A percentile compares a stretch with the other conserved stretches of the same genome.
Conservation (phyloP, 805 yeast genomes). For the Candida ficus region DNA sequence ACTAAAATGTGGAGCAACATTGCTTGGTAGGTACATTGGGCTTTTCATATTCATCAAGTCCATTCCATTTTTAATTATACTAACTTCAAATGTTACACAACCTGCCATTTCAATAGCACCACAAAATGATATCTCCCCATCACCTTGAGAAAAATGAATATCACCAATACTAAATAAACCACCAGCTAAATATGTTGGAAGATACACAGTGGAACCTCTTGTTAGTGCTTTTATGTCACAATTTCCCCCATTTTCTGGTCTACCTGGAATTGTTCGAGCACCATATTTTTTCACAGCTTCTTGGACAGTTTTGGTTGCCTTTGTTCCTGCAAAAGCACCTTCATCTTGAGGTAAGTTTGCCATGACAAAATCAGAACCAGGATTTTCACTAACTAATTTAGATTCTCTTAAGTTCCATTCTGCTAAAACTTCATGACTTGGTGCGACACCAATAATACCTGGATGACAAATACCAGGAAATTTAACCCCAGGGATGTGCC, state of each 20-base stretch:
- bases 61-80: conserved; percentile 40
- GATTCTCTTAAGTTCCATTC: conserved; percentile 43
- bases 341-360: conserved; percentile 37
- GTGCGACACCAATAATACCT: conserved; percentile 47
- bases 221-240: conserved; percentile 48
- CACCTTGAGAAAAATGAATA: conserved; percentile 48
- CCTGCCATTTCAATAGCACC: conserved; percentile 54
- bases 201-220: conserved; percentile 43
- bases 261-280: conserved; percentile 49
- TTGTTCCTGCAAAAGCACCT: conserved; percentile 36
- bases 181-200: conserved; percentile 43
- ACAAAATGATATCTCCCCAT: conserved; percentile 49
- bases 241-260: conserved; percentile 51
- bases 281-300: conserved; percentile 34
- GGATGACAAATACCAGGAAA: conserved; percentile 49
- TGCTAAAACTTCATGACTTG: conserved; percentile 36
- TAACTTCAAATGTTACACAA: conserved; percentile 36
- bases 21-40: conserved; percentile 46
- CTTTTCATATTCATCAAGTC: conserved; percentile 34
- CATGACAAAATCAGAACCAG: conserved; percentile 30
- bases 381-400: conserved; percentile 30
- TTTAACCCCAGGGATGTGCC: conserved; percentile 45
- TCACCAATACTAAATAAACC: conserved; percentile 46
- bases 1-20: conserved; percentile 43
- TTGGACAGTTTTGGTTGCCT: conserved; percentile 28